Evolutionary conservation across 306 rosid genomes (phyloP).

Genomic region (Trichosanthes truncata): DNA sequence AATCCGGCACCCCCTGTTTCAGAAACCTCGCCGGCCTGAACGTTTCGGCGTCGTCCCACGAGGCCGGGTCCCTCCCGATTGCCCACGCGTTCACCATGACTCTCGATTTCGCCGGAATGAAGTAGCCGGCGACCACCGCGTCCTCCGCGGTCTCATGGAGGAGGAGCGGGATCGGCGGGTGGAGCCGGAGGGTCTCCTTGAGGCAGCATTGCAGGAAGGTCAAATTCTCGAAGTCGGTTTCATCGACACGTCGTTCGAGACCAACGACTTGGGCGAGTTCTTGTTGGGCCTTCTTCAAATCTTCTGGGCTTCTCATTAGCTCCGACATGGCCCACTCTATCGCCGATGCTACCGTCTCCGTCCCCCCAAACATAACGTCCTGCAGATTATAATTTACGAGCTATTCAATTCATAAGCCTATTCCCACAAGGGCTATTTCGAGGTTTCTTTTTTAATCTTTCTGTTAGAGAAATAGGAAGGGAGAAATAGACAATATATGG

Average conservation of each 20-base stretch:
- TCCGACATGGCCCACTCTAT: slow-evolving; percentile 90
- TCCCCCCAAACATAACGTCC: slow-evolving; percentile 98
- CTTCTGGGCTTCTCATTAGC: slow-evolving; percentile 64
- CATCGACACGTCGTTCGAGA: slow-evolving; percentile 52
- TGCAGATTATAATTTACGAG: background rate
- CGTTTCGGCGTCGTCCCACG: slow-evolving; percentile 54
- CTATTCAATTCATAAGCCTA: too few species aligned
- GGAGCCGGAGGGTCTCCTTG: slow-evolving; percentile 73
- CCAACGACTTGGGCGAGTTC: slow-evolving; percentile 67
- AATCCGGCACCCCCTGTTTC: slow-evolving; percentile 46
- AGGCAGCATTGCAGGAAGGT: slow-evolving; percentile 37
- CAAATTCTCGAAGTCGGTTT: slow-evolving; percentile 55
- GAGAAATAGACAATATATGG: too few species aligned
- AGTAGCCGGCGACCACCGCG: slow-evolving; percentile 38
- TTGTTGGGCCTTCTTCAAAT: slow-evolving; percentile 45
- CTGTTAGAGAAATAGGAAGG: too few species aligned
- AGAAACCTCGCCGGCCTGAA: slow-evolving; percentile 60
- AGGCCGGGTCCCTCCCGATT: slow-evolving; percentile 50
- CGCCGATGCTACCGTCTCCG: slow-evolving; percentile 92
- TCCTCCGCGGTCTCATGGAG: slow-evolving; percentile 89
- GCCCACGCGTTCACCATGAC: slow-evolving; percentile 84
- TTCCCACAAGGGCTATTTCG: too few species aligned
- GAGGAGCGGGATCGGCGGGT: slow-evolving; percentile 91
- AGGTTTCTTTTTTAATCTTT: too few species aligned
- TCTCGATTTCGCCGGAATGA: slow-evolving; percentile 47